phyloP scores from a whole-genome alignment of 805 yeast genomes.

The Sugiyamaella mastotermitis region DNA sequence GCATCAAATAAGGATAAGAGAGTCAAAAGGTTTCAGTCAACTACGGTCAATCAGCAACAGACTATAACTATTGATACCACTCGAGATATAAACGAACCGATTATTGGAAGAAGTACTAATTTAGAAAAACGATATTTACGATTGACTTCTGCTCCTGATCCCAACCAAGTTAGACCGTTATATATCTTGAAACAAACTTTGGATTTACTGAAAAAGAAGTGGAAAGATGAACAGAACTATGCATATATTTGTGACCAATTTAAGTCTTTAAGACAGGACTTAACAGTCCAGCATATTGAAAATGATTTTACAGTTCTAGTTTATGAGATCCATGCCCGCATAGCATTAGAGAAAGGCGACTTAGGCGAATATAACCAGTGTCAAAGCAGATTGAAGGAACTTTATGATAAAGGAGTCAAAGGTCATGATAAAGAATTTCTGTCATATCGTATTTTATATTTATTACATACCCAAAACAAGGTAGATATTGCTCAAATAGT shows the following conservation, averaged over 20 bases:
- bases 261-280: constrained; percentile 87
- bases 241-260: constrained; percentile 82
- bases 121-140: constrained; percentile 78
- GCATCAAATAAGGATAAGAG: background rate
- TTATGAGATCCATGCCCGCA: constrained; percentile 78
- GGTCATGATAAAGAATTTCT: constrained; percentile 54
- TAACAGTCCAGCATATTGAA: constrained; percentile 84
- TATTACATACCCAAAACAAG: constrained; percentile 63
- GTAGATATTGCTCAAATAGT: constrained; percentile 46
- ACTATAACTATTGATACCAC: no score
- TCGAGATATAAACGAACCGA: constrained; percentile 15
- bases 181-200: constrained; percentile 53
- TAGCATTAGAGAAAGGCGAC: constrained; percentile 80
- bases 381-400: constrained; percentile 65
- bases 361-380: constrained; percentile 95
- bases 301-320: constrained; percentile 70
- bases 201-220: constrained; percentile 47
- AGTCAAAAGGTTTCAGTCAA: background rate
- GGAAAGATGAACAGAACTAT: constrained; percentile 50
- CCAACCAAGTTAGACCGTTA: constrained; percentile 73
- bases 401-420: constrained; percentile 44
- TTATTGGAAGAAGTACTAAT: constrained; percentile 58
- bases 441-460: constrained; percentile 67
- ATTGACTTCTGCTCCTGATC: constrained; percentile 88
- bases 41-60: no score